These are phyloP conservation scores for Acacia confusa DNA, from an alignment of 306 rosid genomes.

Conservation along the genomic window DNA sequence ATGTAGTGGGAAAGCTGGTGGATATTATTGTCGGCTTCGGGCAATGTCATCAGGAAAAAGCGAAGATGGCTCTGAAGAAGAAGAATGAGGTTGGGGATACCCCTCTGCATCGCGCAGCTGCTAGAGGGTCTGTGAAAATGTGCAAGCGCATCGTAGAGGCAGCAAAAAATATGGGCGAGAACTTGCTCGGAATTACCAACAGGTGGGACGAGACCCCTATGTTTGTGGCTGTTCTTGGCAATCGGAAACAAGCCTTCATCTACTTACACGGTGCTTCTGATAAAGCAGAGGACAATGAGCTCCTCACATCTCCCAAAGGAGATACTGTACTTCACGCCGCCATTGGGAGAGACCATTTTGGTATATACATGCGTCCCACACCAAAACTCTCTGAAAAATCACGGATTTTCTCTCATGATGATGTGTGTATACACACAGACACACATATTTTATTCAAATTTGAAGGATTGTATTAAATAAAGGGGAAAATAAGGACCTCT, in stretches of 20 bases:
- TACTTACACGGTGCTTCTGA: background rate
- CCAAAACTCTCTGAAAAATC: no score
- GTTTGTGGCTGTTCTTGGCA: background rate
- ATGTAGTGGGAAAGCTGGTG: constrained; percentile 8
- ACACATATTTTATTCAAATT: no score
- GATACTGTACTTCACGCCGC: background rate
- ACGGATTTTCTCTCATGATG: no score
- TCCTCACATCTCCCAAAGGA: background rate
- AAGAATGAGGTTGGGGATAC: constrained; percentile 37
- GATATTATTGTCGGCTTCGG: background rate
- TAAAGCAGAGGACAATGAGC: background rate
- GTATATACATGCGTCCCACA: background rate
- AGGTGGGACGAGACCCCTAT: background rate
- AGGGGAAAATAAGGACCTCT: no score
- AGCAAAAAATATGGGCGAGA: background rate
- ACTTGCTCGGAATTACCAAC: constrained; percentile 1
- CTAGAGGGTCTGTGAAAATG: constrained; percentile 31
- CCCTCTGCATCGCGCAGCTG: constrained; percentile 57
- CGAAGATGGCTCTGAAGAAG: background rate
- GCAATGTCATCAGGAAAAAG: background rate
- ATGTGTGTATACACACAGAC: no score
- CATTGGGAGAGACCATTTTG: background rate
- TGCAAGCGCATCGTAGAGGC: constrained; percentile 29
- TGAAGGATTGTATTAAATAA: no score
- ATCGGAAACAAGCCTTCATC: background rate